These are phyloP conservation scores for Pyrenochaeta sp. DNA, from an alignment of 2,329 filamentous ascomycete species.

Conservation along the genomic window DNA sequence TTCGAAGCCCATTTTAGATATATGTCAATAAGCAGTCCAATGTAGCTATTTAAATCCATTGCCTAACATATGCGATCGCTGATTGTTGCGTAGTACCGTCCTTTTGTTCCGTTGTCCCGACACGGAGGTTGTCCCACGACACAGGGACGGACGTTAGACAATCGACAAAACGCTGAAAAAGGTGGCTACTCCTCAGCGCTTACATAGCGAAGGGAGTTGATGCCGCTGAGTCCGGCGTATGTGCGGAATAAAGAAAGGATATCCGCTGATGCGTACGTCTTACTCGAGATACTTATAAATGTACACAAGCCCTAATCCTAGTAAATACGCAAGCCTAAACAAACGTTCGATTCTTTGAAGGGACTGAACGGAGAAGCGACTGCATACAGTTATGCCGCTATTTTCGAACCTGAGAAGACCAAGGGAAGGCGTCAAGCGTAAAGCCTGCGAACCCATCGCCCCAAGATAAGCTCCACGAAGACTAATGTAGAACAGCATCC, in stretches of 20 bases:
- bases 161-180: background rate
- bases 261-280: background rate
- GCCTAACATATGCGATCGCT: too few species aligned
- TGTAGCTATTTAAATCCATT: too few species aligned
- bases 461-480: background rate
- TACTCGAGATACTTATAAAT: conserved; percentile 1
- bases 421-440: background rate
- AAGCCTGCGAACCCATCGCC: background rate
- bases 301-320: background rate
- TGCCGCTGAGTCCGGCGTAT: background rate
- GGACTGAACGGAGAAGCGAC: background rate
- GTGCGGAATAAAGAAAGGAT: background rate
- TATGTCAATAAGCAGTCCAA: too few species aligned
- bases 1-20: too few species aligned
- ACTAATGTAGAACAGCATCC: background rate
- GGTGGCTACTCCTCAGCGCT: background rate
- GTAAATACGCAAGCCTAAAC: background rate
- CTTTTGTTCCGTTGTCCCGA: too few species aligned
- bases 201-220: background rate
- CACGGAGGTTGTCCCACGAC: too few species aligned
- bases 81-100: too few species aligned
- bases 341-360: conserved; percentile 1
- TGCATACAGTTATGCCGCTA: background rate
- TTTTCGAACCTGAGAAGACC: background rate
- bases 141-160: too few species aligned